Evolutionary conservation across 1,284 basidiomycete species (phyloP).

Genomic region (Leccinum brunneo-olivaceum): DNA sequence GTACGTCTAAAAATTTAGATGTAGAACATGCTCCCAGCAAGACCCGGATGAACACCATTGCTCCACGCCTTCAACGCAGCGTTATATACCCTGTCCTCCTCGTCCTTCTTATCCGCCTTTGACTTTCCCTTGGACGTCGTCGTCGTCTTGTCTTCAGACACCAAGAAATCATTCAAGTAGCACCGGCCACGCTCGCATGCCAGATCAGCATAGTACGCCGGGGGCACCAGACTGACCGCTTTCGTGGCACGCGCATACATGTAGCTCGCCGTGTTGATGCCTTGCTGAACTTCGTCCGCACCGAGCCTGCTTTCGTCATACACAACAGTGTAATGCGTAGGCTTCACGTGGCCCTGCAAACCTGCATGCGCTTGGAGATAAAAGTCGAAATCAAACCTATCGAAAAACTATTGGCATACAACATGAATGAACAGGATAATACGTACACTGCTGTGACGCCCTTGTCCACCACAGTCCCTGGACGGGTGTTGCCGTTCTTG

Average conservation of each 20-base stretch:
- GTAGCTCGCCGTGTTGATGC: conserved; percentile 58
- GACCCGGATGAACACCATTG: conserved; percentile 49
- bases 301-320: conserved; percentile 63
- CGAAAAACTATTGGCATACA: not conserved
- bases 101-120: conserved; percentile 36
- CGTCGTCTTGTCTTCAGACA: conserved; percentile 41
- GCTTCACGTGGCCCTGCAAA: conserved; percentile 35
- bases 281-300: conserved; percentile 64
- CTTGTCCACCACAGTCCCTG: conserved; percentile 70
- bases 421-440: conserved; percentile 9
- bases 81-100: conserved; percentile 36
- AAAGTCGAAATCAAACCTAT: conserved; percentile 67
- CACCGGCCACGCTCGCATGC: conserved; percentile 69
- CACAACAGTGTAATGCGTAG: conserved; percentile 70
- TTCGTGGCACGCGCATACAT: conserved; percentile 72
- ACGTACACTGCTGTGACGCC: conserved; percentile 62
- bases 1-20: conserved; percentile 36
- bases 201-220: conserved; percentile 72
- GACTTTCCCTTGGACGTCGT: conserved; percentile 21
- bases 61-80: conserved; percentile 56
- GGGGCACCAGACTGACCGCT: conserved; percentile 68
- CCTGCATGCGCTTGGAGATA: conserved; percentile 68
- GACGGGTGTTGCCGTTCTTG: conserved; percentile 63
- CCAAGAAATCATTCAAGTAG: conserved; percentile 63
- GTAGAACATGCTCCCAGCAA: conserved; percentile 67